Evolutionary conservation across 2,329 filamentous ascomycete species (phyloP).

Genomic region (Colletotrichum spaethianum): DNA sequence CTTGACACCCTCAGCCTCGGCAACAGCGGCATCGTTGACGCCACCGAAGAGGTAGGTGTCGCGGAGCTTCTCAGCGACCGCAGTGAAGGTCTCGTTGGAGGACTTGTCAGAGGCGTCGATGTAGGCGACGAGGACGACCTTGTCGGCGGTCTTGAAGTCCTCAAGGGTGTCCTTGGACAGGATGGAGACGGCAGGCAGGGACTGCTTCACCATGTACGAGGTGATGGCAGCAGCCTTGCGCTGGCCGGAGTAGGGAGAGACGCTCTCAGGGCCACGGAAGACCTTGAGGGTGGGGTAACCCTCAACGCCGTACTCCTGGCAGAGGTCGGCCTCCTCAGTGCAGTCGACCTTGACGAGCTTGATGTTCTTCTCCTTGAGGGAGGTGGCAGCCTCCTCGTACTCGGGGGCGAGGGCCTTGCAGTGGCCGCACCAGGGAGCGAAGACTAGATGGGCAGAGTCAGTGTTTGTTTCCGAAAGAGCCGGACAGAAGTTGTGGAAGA

Average conservation of each 20-base stretch:
- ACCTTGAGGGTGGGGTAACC: constrained; percentile 99
- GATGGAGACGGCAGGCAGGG: constrained; percentile 89
- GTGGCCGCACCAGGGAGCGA: constrained; percentile 96
- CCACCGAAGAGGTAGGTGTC: constrained; percentile 95
- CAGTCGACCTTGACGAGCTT: constrained; percentile 91
- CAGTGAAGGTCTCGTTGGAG: constrained; percentile 87
- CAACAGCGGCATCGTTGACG: constrained; percentile 85
- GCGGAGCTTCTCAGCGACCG: constrained; percentile 81
- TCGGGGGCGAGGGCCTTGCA: constrained; percentile 98
- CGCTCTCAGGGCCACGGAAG: constrained; percentile 90
- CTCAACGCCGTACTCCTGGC: constrained; percentile 91
- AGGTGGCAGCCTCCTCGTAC: constrained; percentile 89
- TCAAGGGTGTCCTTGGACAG: constrained; percentile 87
- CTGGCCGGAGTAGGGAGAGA: constrained; percentile 87
- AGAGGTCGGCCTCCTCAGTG: constrained; percentile 93
- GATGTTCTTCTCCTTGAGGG: constrained; percentile 90
- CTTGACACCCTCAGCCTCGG: constrained; percentile 91
- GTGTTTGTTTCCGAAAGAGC: constrained; percentile 42
- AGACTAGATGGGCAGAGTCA: constrained; percentile 73
- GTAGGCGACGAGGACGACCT: constrained; percentile 94
- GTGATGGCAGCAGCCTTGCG: constrained; percentile 85
- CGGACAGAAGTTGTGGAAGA: not conserved
- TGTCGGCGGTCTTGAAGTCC: constrained; percentile 98
- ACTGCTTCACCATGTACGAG: constrained; percentile 98
- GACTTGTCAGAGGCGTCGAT: constrained; percentile 85